Base-by-base conservation (phyloP, 1,284 basidiomycete species). In the Tausonia pullulans region DNA sequence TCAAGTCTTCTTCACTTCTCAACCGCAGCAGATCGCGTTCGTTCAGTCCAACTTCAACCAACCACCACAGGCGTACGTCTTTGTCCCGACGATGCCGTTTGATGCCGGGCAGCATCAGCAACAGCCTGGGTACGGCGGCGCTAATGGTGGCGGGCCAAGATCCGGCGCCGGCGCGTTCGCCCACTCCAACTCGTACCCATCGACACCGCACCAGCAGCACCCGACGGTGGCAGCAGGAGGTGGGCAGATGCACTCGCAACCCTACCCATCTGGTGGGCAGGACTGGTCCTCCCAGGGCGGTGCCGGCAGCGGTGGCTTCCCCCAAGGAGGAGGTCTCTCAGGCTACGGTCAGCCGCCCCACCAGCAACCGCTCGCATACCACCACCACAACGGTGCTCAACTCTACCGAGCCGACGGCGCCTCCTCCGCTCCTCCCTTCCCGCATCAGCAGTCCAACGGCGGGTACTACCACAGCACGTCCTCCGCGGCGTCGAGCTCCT, bases 31-130 rank as follows among this genome's bases (percentile, higher is more conserved):
- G 40, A 49, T 57, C 45, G 55, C 62, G 10, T 63, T 49, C 56
- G 41, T 63, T 13, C 55, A 45, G 4, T 41, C 55, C 40, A 43
- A 57, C 16, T 55, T 27, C 40, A 49, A 55, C 27, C 62, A 63
- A 27, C 62, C 62, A 41, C 62, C 53, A 13, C 62, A 63, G 41
- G 62, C 62, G 9, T 63, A 63, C 39, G 56, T 63, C 5, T 63
- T 63, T 13, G 57, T 63, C 3, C 56, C 62, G 39, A 58, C 41
- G 7, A 40, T 56, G 14, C 61, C 61, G n/a, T 62, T 49, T n/a
- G 61, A 62, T 13, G 57, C 61, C 10, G 54, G 61, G 9, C 62
- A 63, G 57, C 62, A 40, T 14, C 43, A 52, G 49, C 57, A 43
- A 16, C 43, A 27, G 27, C 27, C 27, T 27, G 27, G 27, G 27